Base-by-base conservation (phyloP, 2,329 filamentous ascomycete species). In the Bertia moriformis region DNA sequence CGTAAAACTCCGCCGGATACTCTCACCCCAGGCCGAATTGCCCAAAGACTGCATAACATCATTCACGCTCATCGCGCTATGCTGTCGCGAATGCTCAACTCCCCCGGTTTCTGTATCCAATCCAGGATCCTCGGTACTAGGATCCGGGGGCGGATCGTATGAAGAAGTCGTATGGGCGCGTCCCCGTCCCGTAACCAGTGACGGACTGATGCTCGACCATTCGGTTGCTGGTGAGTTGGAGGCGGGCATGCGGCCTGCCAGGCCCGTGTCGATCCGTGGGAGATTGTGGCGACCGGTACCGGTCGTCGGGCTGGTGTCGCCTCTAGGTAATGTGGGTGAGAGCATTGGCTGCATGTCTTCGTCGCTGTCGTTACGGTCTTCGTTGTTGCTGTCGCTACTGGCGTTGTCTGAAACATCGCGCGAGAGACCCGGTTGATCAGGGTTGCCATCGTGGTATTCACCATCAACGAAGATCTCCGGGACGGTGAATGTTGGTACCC, bases 381-480 rank as follows among this genome's bases (percentile, higher is more conserved):
- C 22, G 7, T 7, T 7, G 22, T 27, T 27, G n/a, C n/a, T n/a
- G n/a, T n/a, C n/a, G n/a, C n/a, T n/a, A n/a, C n/a, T n/a, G n/a
- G n/a, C n/a, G n/a, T n/a, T n/a, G n/a, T n/a, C n/a, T n/a, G n/a
- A n/a, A n/a, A n/a, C n/a, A n/a, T n/a, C n/a, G 10, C 24, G 24
- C 10, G 10, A 10, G 10, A 29, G 24, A n/a, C 24, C 24, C 10
- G 24, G 10, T 10, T 29, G 10, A 10, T n/a, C 24, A 10, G 24
- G 24, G 24, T n/a, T 29, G 24, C 10, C 24, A 10, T 60, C 56
- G 40, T 69, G 69, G 33, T 74, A 71, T 45, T 84, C 79, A 41
- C 89, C 82, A 46, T 95, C 86, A 17, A 95, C 83, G 44, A 84
- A 78, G 44, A 96, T 94, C 52, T 94, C 86, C 0, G 89, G 89